Base-by-base conservation (phyloP, 257 asterid genomes). In the Leonotis leonurus region DNA sequence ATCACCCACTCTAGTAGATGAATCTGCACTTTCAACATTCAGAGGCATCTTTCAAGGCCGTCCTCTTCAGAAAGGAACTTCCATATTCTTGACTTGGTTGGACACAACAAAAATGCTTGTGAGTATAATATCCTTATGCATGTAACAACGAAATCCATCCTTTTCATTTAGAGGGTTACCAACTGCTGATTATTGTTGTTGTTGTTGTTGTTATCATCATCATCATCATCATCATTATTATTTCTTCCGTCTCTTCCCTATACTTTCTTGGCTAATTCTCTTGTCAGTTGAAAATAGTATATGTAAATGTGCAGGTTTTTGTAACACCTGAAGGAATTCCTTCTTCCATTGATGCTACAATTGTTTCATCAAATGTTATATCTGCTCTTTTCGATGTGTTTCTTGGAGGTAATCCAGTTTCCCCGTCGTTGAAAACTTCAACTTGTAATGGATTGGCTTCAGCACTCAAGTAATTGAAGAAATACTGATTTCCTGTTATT, bases 11-110 rank as follows among this genome's bases (percentile, higher is more conserved):
- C 68, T 83, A 5, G 78, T 63, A 25, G 96, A 85, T 53, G 77
- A 81, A 33, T 55, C 78, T 64, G 96, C 99, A 69, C 90, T 89
- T 63, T 77, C 86, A 6, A 75, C 79, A 16, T 89, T 92, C 40
- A 83, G 87, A 45, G 69, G 72, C 54, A 69, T 78, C 70, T 92
- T 92, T 62, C 83, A 83, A 74, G 90, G 83, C 61, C 78, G 90
- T 24, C 73, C 95, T 53, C 94, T 91, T 32, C 83, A 77, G 70
- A 88, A 83, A 75, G 85, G 86, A 75, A 88, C 97, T 36, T 81
- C 83, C 64, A 78, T 92, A 78, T 84, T 83, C 70, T 73, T 92
- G 84, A 81, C 95, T 51, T 92, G 98, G 98, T 37, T 83, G 82
- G 83, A 88, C 87, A 71, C 90, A 4, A 41, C 74, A 67, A 88